Base-by-base conservation (phyloP, 441 rosid species). In the Theobroma grandiflorum region DNA sequence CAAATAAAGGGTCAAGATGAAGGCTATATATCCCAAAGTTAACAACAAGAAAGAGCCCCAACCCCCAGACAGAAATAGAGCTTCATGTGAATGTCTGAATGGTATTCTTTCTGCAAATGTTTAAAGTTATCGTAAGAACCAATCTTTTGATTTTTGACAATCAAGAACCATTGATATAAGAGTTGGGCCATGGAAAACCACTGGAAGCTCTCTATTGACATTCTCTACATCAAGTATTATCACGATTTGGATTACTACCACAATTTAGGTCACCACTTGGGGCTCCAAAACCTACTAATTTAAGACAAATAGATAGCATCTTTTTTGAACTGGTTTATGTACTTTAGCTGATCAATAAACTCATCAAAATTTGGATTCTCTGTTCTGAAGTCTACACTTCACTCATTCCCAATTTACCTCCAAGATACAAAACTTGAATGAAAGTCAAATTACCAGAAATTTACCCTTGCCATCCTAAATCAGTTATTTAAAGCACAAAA, bases 1-100 rank as follows among this genome's bases (percentile, higher is more conserved):
- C 64, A 53, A 12, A 59, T 8, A 20, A 22, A 14, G 38, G 8
- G 20, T 40, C 52, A 37, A 57, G 8, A 37, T 4, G 5, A 61
- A 59, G 53, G 11, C 37, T 38, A 3, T 59, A 16, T 22, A 16
- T 45, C 53, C 59, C 55, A 0, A 16, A 53, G 18, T 22, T 26
- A 43, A 70, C 20, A 50, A 3, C 58, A n/a, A 6, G 20, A 61
- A 72, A 33, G 43, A 50, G 3, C 26, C 72, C 35, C n/a, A 64
- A 76, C 15, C 64, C 77, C 40, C 8, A 73, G 18, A 40, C 49
- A 53, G n/a, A 73, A 31, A 8, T 33, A 50, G 61, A 57, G 75
- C 22, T 71, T 18, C 42, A 71, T 63, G 40, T 11, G 45, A 37
- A 6, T 33, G 26, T 49, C 16, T 18, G 22, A 71, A 50, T 8